phyloP scores from a whole-genome alignment of 495 filamentous ascomycete species.

The Physcia stellaris region DNA sequence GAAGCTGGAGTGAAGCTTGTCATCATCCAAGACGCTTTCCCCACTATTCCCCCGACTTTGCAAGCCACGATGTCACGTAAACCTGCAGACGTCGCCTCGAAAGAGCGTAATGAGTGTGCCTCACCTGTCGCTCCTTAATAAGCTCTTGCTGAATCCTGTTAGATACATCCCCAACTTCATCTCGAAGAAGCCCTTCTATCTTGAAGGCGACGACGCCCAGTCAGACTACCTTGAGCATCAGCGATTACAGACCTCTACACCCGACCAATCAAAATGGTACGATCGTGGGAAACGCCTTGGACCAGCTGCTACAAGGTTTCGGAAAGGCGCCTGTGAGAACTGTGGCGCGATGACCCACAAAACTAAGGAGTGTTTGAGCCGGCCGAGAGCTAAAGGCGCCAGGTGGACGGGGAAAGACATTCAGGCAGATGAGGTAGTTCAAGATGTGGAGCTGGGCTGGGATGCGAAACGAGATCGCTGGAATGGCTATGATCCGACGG shows the following conservation, averaged over 20 bases:
- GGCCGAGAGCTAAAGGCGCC: conserved; percentile 80
- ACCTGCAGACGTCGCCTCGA: conserved; percentile 41
- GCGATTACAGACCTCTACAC: conserved; percentile 56
- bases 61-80: conserved; percentile 24
- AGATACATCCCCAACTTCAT: conserved; percentile 98
- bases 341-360: conserved; percentile 96
- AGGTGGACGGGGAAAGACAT: conserved; percentile 90
- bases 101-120: conserved; percentile 93
- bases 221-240: conserved; percentile 96
- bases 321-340: conserved; percentile 96
- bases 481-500: conserved; percentile 87
- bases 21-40: no score
- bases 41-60: no score
- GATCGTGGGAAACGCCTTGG: conserved; percentile 69
- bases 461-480: conserved; percentile 97
- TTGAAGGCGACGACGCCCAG: conserved; percentile 62
- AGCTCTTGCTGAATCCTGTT: no score
- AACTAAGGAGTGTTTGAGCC: conserved; percentile 80
- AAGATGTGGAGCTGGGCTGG: conserved; percentile 79
- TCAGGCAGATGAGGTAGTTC: conserved; percentile 77
- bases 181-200: conserved; percentile 94
- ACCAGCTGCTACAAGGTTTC: conserved; percentile 84
- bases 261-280: conserved; percentile 72
- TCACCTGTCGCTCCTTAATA: no score
- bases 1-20: no score